A percentile compares a stretch with the other conserved stretches of the same genome.
Evolutionary conservation across 2,329 filamentous ascomycete genomes (phyloP).

Genomic region (Aspergillus felis): DNA sequence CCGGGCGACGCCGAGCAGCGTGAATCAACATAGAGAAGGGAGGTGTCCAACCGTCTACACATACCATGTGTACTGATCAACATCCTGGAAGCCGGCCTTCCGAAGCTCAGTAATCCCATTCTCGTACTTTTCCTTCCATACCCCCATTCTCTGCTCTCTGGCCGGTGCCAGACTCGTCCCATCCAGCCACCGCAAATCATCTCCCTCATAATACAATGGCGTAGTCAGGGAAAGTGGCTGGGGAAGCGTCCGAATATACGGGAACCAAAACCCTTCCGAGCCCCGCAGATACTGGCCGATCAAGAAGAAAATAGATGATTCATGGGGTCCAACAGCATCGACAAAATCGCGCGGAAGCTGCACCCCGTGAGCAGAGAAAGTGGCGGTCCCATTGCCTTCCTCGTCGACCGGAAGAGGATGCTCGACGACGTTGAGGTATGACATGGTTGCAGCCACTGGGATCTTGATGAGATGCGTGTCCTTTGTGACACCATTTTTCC

Average conservation of each 20-base stretch:
- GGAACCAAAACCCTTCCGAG: constrained; percentile 60
- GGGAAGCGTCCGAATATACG: constrained; percentile 64
- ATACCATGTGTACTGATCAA: constrained; percentile 38
- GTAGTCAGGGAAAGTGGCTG: constrained; percentile 59
- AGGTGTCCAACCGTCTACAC: constrained; percentile 3
- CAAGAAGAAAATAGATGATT: constrained; percentile 64
- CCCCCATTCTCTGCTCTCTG: constrained; percentile 28
- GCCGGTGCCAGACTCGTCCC: constrained; percentile 34
- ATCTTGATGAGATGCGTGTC: constrained; percentile 35
- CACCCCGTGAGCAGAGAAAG: constrained; percentile 31
- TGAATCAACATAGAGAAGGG: background rate
- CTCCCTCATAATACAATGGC: constrained; percentile 61
- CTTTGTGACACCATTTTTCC: constrained; percentile 18
- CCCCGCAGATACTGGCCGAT: constrained; percentile 63
- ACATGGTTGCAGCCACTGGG: constrained; percentile 33
- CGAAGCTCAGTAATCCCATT: constrained; percentile 27
- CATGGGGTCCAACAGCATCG: constrained; percentile 50
- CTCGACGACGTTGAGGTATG: constrained; percentile 35
- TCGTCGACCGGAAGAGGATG: constrained; percentile 7
- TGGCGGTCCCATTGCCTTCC: background rate
- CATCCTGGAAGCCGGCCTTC: constrained; percentile 27
- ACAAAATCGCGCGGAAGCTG: constrained; percentile 52
- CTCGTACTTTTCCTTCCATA: constrained; percentile 39
- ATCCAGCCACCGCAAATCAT: constrained; percentile 52
- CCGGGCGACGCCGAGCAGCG: constrained; percentile 4